Evolutionary conservation across 371 early-diverging fungal species (phyloP).

Genomic region (Mortierella sp.): DNA sequence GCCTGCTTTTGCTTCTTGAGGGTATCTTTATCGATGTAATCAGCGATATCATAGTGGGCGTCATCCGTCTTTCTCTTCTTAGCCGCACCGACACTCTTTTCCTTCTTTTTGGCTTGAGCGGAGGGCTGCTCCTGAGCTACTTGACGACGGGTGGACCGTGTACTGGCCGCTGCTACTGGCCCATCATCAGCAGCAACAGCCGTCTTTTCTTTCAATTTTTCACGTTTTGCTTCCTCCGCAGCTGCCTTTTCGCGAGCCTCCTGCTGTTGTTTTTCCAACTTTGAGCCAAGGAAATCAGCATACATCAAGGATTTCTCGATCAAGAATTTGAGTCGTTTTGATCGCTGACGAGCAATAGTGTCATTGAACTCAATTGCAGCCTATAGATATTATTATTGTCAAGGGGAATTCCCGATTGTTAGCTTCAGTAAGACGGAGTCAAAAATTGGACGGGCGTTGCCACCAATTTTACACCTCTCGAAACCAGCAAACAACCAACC

Average conservation of each 20-base stretch:
- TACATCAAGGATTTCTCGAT: slow-evolving; percentile 88
- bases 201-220: slow-evolving; percentile 11
- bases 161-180: slow-evolving; percentile 7
- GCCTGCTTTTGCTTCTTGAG: slow-evolving; percentile 46
- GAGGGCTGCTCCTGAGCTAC: slow-evolving; percentile 14
- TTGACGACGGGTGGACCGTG: slow-evolving; percentile 39
- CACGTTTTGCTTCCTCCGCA: slow-evolving; percentile 49
- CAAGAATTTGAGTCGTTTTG: slow-evolving; percentile 84
- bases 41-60: slow-evolving; percentile 66
- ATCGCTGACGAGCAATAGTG: slow-evolving; percentile 74
- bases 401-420: neutral
- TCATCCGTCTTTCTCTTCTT: slow-evolving; percentile 64
- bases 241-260: slow-evolving; percentile 72
- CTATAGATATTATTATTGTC: slow-evolving; percentile 41
- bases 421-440: neutral
- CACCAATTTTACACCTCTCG: slow-evolving; percentile 40
- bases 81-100: slow-evolving; percentile 25
- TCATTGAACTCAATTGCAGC: slow-evolving; percentile 69
- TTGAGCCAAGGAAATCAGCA: slow-evolving; percentile 81
- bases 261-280: slow-evolving; percentile 83
- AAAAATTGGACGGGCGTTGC: slow-evolving; percentile 27
- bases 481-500: slow-evolving; percentile 6
- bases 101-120: slow-evolving; percentile 4
- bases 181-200: slow-evolving; percentile 22
- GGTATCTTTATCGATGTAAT: slow-evolving; percentile 69